phyloP scores from a whole-genome alignment of 306 rosid species.

The Pterocarpus macrocarpus region DNA sequence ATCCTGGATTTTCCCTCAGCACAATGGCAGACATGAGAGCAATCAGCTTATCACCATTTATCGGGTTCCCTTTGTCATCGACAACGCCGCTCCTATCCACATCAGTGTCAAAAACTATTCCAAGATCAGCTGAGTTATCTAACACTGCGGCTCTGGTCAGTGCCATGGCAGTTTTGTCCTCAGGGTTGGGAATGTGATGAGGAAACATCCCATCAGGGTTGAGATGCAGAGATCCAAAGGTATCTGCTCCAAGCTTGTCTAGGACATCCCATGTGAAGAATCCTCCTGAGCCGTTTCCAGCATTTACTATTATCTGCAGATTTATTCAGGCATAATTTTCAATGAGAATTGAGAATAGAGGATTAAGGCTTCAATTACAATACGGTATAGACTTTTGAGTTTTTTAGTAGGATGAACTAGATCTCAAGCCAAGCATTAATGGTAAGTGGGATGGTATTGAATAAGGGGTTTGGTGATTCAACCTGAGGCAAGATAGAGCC shows the following conservation, averaged over 20 bases:
- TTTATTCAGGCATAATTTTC: not conserved
- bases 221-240: conserved; percentile 89
- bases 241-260: conserved; percentile 95
- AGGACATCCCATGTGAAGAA: conserved; percentile 90
- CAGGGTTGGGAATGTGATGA: conserved; percentile 91
- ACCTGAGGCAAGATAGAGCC: too few relatives aligned
- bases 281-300: conserved; percentile 97
- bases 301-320: conserved; percentile 84
- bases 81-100: conserved; percentile 92
- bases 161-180: conserved; percentile 87
- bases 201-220: conserved; percentile 96
- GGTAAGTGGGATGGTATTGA: not conserved
- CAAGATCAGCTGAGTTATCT: conserved; percentile 75
- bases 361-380: conserved; percentile 1
- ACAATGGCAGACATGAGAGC: conserved; percentile 89
- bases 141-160: conserved; percentile 79
- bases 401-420: not conserved
- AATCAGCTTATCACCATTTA: conserved; percentile 85
- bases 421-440: not conserved
- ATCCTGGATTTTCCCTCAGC: conserved; percentile 75
- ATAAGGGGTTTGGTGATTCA: too few relatives aligned
- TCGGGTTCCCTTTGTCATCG: conserved; percentile 74
- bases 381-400: not conserved
- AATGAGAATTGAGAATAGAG: not conserved
- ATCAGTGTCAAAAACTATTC: conserved; percentile 88